Evolutionary conservation across 1,284 basidiomycete genomes (phyloP), one percentile per base, ranked within the genome.

Genomic region (Amylostereum chailletii): DNA sequence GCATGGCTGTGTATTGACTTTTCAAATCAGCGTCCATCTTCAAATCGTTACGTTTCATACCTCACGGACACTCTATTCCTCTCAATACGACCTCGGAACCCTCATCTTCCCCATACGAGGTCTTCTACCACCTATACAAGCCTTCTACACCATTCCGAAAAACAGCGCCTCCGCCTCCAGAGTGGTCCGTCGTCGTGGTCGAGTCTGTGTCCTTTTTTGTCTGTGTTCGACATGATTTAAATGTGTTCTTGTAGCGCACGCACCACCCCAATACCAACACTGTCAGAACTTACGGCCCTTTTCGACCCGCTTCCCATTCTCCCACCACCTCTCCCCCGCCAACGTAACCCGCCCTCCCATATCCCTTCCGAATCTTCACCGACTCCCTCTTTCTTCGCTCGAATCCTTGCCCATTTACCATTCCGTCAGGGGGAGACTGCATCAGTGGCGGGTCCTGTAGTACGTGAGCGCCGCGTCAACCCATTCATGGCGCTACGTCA

Each of bases 91-190:
- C 55, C 40, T 40, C 52, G 50, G 33, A 33, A 44, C 19, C 47
- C 48, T 5, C 49, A 43, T 50, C 58, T 2, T 82, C 87, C 19
- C 86, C 86, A 0, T 96, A 94, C 64, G 72, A 79, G 46, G 76
- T 89, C 26, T 97, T 96, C 70, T 99, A 77, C 67, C 87, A 97
- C 62, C 74, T 94, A 3, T 97, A 95, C 74, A 95, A 96, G 60
- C 95, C 95, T 2, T 76, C 76, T 2, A 91, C 92, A 0, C 72
- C 84, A 5, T 96, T 86, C 69, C 84, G 83, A 60, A 92, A 90
- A 65, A 83, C 84, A 0, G 69, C 79, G 2, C 89, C 87, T 2
- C 83, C 87, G 4, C 74, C 76, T 1, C 93, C 95, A 4, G 93
- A 97, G 65, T 99, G 92, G 65, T 78, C 85, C 48, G 70, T 97